Base-by-base conservation (phyloP, 176 grass and related monocot genomes). In the Triticum turgidum region DNA sequence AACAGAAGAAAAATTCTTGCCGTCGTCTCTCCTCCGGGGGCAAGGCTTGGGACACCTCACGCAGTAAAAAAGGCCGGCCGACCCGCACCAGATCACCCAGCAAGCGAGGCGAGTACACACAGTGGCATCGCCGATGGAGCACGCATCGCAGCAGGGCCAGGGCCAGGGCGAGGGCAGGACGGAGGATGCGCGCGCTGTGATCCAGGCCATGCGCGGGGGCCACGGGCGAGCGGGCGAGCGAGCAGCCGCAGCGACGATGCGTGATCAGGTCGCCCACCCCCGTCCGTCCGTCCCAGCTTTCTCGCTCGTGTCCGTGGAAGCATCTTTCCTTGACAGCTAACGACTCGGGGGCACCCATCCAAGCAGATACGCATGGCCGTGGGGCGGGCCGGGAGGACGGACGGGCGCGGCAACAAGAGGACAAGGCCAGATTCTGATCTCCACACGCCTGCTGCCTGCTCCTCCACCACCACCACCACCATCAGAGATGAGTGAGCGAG, bases 251-350 rank as follows among this genome's bases (percentile, higher is more conserved):
- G 34, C 34, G 69, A 41, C 69, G 69, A 41, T 41, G 35, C 69
- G 35, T 71, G 69, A 71, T 71, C 35, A 71, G 69, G 41, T 71
- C 69, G 69, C 69, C 35, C 69, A 68, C 65, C 65, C 65, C 30
- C 44, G 44, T 61, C 58, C 58, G 20, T 61, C 33, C 33, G 33
- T 34, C 59, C 59, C 71, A 59, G 56, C 56, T 59, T 59, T 8
- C 71, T 27, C 7, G 13, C 4, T 9, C 44, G 24, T 29, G 18
- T 0, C 20, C 24, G 8, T 18, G 44, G 45, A 58, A 41, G 82
- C 84, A 86, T 86, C 84, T 86, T 65, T 61, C 42, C 73, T 79
- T 7, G 79, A 90, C 89, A 86, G 80, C 66, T 87, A 90, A 83
- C 84, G 88, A 64, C 79, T 90, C 63, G 56, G 29, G 69, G 73